Base-by-base conservation (phyloP, 495 filamentous ascomycete species). In the Thermochaetoides thermophila region DNA sequence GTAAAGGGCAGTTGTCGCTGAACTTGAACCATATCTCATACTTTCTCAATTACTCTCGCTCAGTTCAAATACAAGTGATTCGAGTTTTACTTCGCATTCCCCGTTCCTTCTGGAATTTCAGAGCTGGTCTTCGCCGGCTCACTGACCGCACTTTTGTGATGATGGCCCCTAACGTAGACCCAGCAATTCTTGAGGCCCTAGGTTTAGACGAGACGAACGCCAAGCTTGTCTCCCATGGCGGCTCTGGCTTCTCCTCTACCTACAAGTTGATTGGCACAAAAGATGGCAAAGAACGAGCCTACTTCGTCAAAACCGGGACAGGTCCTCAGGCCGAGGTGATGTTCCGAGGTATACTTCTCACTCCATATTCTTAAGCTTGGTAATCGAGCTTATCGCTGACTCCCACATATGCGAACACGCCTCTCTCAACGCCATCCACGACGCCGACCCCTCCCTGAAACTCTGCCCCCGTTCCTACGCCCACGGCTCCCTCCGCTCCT, bases 241-340 rank as follows among this genome's bases (percentile, higher is more conserved):
- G 76, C 22, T 73, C 69, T 6, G 78, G 77, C 16, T 89, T 87
- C 56, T 66, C 79, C 11, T 78, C 67, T 15, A 86, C 83, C 15
- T 71, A 68, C 40, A 76, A 75, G 35, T 67, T 95, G 17, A 27
- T 34, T 11, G 70, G 59, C 23, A 68, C 57, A 19, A 52, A 48
- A 20, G 40, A 68, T 22, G 69, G 72, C 25, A 57, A 64, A 42
- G 60, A 72, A 22, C 68, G 71, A 19, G 57, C 60, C 9, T 87
- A 73, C 57, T 95, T 95, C 48, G 63, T 93, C 50, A 93, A 95
- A 55, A 87, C 73, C 0, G 80, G 74, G 2, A 57, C 59, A 7
- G 76, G 77, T 3, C 40, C 58, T 20, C 64, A 73, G 9, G 72
- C 81, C 14, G 66, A 71, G 35, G 50, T 75, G 23, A 93, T 93